Base-by-base conservation (phyloP, 768 basidiomycete species). In the Gloeopeniophorella convolvens region DNA sequence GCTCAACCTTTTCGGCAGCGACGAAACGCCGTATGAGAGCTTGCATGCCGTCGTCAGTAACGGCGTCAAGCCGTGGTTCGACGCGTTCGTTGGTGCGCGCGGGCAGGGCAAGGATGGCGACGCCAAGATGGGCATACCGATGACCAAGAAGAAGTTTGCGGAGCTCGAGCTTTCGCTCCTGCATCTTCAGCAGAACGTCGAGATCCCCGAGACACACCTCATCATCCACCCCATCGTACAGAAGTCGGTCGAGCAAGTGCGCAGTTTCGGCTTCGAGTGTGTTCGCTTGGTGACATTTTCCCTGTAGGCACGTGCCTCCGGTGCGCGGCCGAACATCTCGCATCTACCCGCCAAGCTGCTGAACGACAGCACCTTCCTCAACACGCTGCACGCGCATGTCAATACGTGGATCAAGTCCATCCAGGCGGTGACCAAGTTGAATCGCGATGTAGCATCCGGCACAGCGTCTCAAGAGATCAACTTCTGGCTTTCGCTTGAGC, bases 381-480 rank as follows among this genome's bases (percentile, higher is more conserved):
- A 98, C 63, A 80, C 84, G 4, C 77, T 99, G 0, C 96, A 98
- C 59, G 77, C 78, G 8, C 90, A 97, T 57, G 95, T 98, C 54
- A 98, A 98, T 65, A 76, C 82, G 12, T 99, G 96, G 96, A 96
- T 98, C 72, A 96, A 96, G 69, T 85, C 92, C 26, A 95, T 98
- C 48, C 96, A 98, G 66, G 80, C 86, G 0, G 93, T 98, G 43
- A 98, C 96, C 5, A 96, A 95, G 64, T 79, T 99, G n/a, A 84
- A 81, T 2, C 75, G 96, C 20, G 95, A 98, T 60, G 95, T 98
- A 27, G 75, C 83, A 0, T 89, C 89, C 4, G 95, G 95, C 2
- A 98, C 95, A 0, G 95, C 96, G 2, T 94, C 91, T 0, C 96
- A 99, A 63, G 96, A 98, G 66, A 93, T 99, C 73, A 98, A 98